Evolutionary conservation across 2,329 filamentous ascomycete species (phyloP), one percentile per base, ranked within the genome.

Genomic region (Scolecobasidium constrictum): DNA sequence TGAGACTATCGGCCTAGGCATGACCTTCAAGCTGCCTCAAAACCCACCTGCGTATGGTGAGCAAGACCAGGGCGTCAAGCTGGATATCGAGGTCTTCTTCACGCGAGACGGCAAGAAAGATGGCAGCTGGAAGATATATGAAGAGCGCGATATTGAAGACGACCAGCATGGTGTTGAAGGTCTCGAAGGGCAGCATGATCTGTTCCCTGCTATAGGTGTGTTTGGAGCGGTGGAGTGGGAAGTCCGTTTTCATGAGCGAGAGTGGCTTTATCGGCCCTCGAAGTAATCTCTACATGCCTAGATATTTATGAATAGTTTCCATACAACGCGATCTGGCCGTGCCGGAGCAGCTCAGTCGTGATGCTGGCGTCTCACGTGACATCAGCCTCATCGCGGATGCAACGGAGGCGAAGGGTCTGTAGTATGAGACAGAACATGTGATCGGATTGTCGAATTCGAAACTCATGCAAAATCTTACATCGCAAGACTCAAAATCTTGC

Each of bases 71-170:
- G 23, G 6, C n/a, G 31, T 15, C 9, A 47, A 49, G 38, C 59
- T 76, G 18, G 63, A 66, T 46, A 71, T 75, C 3, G 69, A 78
- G 36, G 67, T 82, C 1, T 87, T 88, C 60, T 77, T 88, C 47
- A 87, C 83, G 11, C 63, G 77, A 33, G 72, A 86, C 49, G 85
- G 84, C 1, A 57, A 54, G 42, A 64, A 66, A 47, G 68, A 63
- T 1, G 78, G 73, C 0, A 64, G 70, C 1, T 92, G 85, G 84
- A 71, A 85, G 56, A 56, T 88, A 36, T 77, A 86, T 51, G 83
- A 88, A 64, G 81, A 86, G 65, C 70, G 74, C 42, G 84, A 90
- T 57, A 62, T 66, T 3, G 64, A 73, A 49, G 62, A 74, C 52
- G 77, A 82, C 52, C 59, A 75, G 45, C 75, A 78, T 0, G 62